These are phyloP conservation scores for Pseudoscleropodium purum DNA, from an alignment of 225 moss, liverwort and hornwort genomes.

Conservation along the genomic window DNA sequence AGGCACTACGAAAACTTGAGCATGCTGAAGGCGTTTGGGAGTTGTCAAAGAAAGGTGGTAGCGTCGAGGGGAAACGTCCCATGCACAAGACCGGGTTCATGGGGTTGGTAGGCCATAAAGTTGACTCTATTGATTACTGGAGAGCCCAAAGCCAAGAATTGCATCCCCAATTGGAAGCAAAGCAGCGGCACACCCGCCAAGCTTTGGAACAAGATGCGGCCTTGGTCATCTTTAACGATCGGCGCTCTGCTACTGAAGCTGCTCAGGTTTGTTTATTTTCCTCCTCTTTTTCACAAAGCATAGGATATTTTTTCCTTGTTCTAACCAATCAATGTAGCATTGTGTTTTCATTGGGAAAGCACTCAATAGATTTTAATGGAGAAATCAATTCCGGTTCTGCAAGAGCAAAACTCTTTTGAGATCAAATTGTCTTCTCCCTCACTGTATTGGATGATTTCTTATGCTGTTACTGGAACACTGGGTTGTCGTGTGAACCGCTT, in stretches of 20 bases:
- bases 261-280: conserved; percentile 24
- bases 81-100: conserved; percentile 20
- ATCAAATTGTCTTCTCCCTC: not conserved
- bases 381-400: too few relatives aligned
- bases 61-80: conserved; percentile 20
- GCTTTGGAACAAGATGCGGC: conserved; percentile 42
- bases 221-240: conserved; percentile 62
- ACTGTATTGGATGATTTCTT: not conserved
- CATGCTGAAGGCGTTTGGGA: conserved; percentile 66
- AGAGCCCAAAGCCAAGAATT: not conserved
- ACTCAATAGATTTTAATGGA: too few relatives aligned
- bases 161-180: conserved; percentile 10
- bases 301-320: not conserved
- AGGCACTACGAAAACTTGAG: conserved; percentile 55
- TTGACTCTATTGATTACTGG: conserved; percentile 42
- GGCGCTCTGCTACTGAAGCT: conserved; percentile 74
- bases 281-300: not conserved
- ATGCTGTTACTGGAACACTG: not conserved
- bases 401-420: not conserved
- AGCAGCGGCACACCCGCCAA: conserved; percentile 22
- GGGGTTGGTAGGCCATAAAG: conserved; percentile 27
- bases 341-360: not conserved
- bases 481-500: not conserved
- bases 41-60: conserved; percentile 30
- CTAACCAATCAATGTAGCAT: not conserved